These are phyloP conservation scores for Streptanthus diversifolius DNA, from an alignment of 345 rosid species.

Conservation along the genomic window DNA sequence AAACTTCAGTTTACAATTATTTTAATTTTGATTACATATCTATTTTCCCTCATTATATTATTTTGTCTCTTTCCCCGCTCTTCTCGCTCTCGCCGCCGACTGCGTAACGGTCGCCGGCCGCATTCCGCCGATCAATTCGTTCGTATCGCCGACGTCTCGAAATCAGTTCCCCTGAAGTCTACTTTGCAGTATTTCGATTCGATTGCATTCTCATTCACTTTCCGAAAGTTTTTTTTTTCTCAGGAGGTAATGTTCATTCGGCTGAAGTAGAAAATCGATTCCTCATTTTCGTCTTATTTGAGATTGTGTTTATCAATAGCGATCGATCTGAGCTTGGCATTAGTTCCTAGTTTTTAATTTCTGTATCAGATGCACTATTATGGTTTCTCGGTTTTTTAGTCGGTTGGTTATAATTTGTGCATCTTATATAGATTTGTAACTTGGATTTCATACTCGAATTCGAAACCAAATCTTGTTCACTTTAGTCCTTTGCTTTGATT, in stretches of 20 bases:
- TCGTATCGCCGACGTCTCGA: conserved; percentile 6
- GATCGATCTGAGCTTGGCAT: conserved; percentile 16
- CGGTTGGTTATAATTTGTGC: conserved; percentile 2
- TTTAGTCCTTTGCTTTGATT: neutral
- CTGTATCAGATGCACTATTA: neutral
- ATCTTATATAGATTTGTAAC: conserved; percentile 10
- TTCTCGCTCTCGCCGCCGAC: conserved; percentile 42
- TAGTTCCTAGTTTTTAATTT: neutral
- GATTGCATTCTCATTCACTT: conserved; percentile 17
- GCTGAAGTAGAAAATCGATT: conserved; percentile 14
- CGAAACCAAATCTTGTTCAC: neutral
- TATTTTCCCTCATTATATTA: neutral
- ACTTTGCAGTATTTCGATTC: neutral
- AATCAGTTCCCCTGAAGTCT: neutral
- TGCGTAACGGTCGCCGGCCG: conserved; percentile 41
- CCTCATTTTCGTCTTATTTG: neutral
- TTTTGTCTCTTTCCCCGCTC: conserved; percentile 35
- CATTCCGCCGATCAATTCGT: conserved; percentile 33
- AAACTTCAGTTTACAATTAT: conserved; percentile 1
- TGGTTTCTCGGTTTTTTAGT: neutral
- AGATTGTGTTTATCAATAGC: neutral
- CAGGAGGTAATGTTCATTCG: conserved; percentile 21
- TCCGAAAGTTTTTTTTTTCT: neutral
- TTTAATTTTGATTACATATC: neutral
- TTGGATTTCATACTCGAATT: conserved; percentile 4